Conservation (phyloP, 2,329 filamentous ascomycete genomes). For the Alternaria angustiovoidea region DNA sequence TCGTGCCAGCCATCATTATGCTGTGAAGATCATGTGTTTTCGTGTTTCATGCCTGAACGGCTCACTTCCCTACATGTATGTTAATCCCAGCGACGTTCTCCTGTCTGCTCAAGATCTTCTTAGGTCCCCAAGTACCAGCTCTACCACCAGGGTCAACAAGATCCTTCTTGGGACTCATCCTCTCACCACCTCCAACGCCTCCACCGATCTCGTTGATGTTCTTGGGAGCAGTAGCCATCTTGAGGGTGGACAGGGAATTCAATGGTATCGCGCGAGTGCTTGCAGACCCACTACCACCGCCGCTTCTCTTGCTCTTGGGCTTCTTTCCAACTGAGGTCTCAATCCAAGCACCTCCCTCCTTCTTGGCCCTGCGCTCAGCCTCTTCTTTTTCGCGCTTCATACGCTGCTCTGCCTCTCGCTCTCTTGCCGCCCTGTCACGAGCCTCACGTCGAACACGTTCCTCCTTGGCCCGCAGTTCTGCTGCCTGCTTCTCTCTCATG, state of each 20-base stretch:
- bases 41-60: not conserved
- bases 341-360: slow-evolving; percentile 33
- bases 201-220: slow-evolving; percentile 11
- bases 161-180: slow-evolving; percentile 19
- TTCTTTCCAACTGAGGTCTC: slow-evolving; percentile 29
- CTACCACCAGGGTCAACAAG: slow-evolving; percentile 24
- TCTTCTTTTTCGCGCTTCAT: slow-evolving; percentile 22
- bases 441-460: slow-evolving; percentile 34
- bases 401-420: slow-evolving; percentile 28
- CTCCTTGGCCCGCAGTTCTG: slow-evolving; percentile 25
- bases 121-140: slow-evolving; percentile 38
- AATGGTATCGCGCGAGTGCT: not conserved
- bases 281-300: not conserved
- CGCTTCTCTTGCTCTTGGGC: slow-evolving; percentile 20
- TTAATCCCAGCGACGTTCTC: slow-evolving; percentile 14
- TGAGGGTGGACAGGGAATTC: slow-evolving; percentile 11
- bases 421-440: slow-evolving; percentile 29
- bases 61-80: not conserved
- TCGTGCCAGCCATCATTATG: not conserved
- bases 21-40: not conserved
- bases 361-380: slow-evolving; percentile 23
- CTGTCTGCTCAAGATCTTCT: slow-evolving; percentile 37
- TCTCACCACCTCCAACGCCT: not conserved
- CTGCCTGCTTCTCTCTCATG: slow-evolving; percentile 16
- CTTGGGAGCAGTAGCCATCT: slow-evolving; percentile 14